Percentiles rank a stretch among this genome's conserved stretches.
These are phyloP conservation scores for Rhizopus arrhizus DNA, from an alignment of 371 early-diverging fungal genomes.

Conservation along the genomic window DNA sequence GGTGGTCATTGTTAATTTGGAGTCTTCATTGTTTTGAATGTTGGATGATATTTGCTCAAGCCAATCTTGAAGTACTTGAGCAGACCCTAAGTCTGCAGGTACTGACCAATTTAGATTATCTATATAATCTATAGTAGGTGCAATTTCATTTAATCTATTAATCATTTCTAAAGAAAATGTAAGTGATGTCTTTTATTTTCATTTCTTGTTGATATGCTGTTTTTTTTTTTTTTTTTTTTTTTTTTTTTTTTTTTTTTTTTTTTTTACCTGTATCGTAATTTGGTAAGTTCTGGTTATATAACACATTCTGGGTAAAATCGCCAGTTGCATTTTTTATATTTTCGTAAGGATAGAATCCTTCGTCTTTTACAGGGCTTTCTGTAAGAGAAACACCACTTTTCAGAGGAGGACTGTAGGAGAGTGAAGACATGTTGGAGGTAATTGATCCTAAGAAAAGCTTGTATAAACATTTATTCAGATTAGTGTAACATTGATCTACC, in stretches of 20 bases:
- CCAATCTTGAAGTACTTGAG: conserved; percentile 52
- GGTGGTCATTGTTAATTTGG: conserved; percentile 4
- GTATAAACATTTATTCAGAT: too few species aligned
- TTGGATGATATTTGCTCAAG: conserved; percentile 50
- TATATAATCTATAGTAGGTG: conserved; percentile 24
- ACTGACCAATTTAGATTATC: conserved; percentile 34
- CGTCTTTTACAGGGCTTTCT: conserved; percentile 4
- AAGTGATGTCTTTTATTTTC: neutral
- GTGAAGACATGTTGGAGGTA: conserved; percentile 24
- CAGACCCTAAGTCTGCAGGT: conserved; percentile 42
- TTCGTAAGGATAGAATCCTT: neutral
- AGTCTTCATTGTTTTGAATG: conserved; percentile 34
- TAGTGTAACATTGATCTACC: neutral
- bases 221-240: neutral
- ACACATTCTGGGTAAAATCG: conserved; percentile 46
- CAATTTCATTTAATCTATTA: conserved; percentile 45
- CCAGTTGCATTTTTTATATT: conserved; percentile 37
- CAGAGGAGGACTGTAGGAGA: conserved; percentile 10
- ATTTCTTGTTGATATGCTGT: conserved; percentile 12
- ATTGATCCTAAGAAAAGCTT: neutral
- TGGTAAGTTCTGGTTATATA: conserved; percentile 44
- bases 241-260: too few species aligned
- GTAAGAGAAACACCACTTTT: neutral
- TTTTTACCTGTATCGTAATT: conserved; percentile 56
- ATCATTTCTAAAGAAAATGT: conserved; percentile 47